Percentiles rank a stretch among this genome's conserved stretches.
phyloP scores from a whole-genome alignment of 169 alveolate species.

The Eimeria maxima region DNA sequence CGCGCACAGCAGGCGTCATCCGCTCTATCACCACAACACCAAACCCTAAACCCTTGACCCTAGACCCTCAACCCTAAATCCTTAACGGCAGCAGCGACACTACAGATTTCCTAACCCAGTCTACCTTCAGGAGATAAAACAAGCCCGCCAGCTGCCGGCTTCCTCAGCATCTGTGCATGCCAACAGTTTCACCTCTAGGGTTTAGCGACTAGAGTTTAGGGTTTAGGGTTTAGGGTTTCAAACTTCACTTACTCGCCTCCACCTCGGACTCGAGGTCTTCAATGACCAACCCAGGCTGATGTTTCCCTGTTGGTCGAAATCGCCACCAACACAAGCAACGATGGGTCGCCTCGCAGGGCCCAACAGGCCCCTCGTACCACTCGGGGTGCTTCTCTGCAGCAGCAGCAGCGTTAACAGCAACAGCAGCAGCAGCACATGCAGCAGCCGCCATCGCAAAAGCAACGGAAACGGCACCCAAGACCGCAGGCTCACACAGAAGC shows the following conservation, averaged over 20 bases:
- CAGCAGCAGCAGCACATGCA: constrained; percentile 20
- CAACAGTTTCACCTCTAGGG: not conserved
- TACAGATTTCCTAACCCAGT: not conserved
- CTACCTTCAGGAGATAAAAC: not conserved
- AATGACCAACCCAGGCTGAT: constrained; percentile 80
- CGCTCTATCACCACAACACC: constrained; percentile 31
- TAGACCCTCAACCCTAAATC: not conserved
- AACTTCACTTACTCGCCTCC: constrained; percentile 50
- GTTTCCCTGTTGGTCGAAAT: constrained; percentile 61
- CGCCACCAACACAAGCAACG: constrained; percentile 82
- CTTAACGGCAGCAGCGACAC: not conserved
- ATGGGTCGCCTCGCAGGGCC: constrained; percentile 60
- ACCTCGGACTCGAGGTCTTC: constrained; percentile 68
- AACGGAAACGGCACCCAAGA: not conserved
- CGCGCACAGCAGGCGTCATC: constrained; percentile 59
- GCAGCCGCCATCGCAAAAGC: not conserved
- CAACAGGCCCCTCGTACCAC: constrained; percentile 74
- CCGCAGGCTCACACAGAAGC: not conserved
- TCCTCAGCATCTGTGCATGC: not conserved
- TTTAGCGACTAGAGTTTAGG: not conserved
- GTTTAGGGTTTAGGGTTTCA: constrained; percentile 60
- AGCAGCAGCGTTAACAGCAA: constrained; percentile 52
- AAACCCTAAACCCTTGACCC: not conserved
- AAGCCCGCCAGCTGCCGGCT: not conserved
- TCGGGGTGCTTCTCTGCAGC: constrained; percentile 79